Evolutionary conservation across 1,284 basidiomycete genomes (phyloP).

Genomic region (Taiwanofungus camphoratus): DNA sequence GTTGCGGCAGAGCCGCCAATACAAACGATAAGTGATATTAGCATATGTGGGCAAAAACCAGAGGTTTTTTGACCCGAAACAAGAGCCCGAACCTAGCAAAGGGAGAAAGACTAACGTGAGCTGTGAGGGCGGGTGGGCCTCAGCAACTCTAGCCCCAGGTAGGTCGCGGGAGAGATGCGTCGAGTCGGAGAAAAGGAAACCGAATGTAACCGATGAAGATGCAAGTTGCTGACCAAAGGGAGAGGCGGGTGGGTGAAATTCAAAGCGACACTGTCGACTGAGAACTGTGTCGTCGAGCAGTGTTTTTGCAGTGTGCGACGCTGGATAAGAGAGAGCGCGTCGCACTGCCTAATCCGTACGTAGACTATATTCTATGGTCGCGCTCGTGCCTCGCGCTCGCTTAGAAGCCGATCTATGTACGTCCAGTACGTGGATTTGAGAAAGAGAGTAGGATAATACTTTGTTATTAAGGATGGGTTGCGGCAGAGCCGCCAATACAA

Average conservation of each 20-base stretch:
- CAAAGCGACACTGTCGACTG: neutral
- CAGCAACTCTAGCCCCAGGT: neutral
- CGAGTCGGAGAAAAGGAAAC: neutral
- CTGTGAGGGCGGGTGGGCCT: neutral
- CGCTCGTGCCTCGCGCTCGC: too few species aligned
- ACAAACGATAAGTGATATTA: too few species aligned
- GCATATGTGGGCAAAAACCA: neutral
- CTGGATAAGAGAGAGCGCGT: neutral
- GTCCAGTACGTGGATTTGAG: neutral
- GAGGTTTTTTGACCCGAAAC: neutral
- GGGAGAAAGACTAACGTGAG: neutral
- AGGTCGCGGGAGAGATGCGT: neutral
- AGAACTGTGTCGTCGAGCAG: conserved; percentile 2
- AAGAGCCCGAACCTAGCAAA: neutral
- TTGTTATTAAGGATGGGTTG: neutral
- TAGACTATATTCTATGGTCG: neutral
- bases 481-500: too few species aligned
- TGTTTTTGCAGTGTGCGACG: neutral
- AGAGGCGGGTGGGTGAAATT: neutral
- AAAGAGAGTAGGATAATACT: neutral
- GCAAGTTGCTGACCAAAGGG: neutral
- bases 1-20: too few species aligned
- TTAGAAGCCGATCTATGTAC: neutral
- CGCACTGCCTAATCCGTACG: neutral
- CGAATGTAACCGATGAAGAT: neutral